Evolutionary conservation across 257 asterid genomes (phyloP), one percentile per base, ranked within the genome.

Genomic region (Linaria vulgaris): DNA sequence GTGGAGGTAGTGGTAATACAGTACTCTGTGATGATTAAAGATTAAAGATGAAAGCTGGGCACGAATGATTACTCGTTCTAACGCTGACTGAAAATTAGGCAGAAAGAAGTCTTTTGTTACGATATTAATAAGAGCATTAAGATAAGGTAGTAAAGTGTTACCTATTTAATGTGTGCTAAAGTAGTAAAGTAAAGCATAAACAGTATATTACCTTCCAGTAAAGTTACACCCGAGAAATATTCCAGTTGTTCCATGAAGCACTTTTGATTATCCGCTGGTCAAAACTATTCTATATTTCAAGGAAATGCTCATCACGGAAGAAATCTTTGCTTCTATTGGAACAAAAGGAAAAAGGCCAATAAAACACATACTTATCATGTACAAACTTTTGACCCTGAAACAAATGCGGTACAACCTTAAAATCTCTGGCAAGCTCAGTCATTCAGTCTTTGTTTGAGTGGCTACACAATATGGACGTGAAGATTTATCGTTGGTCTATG

Each of bases 251-350:
- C 52, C 23, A 58, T 31, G 24, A 54, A 50, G 43, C 70, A 69
- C n/a, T n/a, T 59, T 65, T 64, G 64, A 49, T 57, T 65, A 39
- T 53, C 38, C 31, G 55, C 21, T 47, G 69, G 63, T 61, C 24
- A 22, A 44, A 51, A 41, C 60, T 7, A 23, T 46, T 54, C 70
- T 48, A 60, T 41, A 52, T 9, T 47, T 21, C 52, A 27, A 46
- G 34, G 64, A 15, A 43, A 43, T 0, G 44, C 64, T 24, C 25
- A 25, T 22, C 17, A 52, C 56, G 38, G 22, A 45, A 45, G 22
- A 44, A 13, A 13, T 50, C n/a, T 49, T 21, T 48, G 22, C 50
- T 44, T 66, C 74, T 49, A 55, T n/a, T 20, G 17, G 15, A 55
- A 50, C 19, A 24, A 16, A 24, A 45, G 60, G 56, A 10, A 34